Evolutionary conservation across 257 asterid species (phyloP).

Genomic region (Cynanchum wilfordii): DNA sequence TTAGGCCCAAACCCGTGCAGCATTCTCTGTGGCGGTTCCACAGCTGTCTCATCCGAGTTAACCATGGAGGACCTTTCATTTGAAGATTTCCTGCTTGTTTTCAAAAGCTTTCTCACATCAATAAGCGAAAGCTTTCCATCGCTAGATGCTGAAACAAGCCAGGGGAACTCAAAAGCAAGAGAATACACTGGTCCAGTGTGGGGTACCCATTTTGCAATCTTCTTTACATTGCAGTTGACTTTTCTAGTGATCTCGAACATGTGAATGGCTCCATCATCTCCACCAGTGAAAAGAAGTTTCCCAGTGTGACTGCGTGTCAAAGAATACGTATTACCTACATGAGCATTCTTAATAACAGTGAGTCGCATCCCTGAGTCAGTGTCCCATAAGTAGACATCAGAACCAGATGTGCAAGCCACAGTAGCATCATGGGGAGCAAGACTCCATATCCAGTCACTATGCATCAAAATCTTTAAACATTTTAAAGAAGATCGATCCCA

Average conservation of each 20-base stretch:
- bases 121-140: conserved; percentile 82
- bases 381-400: conserved; percentile 77
- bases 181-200: conserved; percentile 75
- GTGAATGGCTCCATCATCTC: conserved; percentile 90
- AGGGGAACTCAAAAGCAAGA: conserved; percentile 92
- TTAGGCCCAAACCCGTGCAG: conserved; percentile 76
- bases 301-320: conserved; percentile 87
- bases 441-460: conserved; percentile 95
- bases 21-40: conserved; percentile 89
- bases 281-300: conserved; percentile 80
- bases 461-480: conserved; percentile 64
- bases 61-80: conserved; percentile 23
- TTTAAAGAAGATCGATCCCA: conserved; percentile 73
- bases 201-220: conserved; percentile 80
- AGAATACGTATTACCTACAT: conserved; percentile 58
- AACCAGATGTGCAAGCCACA: conserved; percentile 73
- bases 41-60: conserved; percentile 31
- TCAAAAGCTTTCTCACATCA: conserved; percentile 72
- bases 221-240: conserved; percentile 28
- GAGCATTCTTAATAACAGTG: conserved; percentile 35
- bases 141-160: conserved; percentile 85
- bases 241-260: conserved; percentile 66
- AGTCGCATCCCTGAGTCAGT: conserved; percentile 38
- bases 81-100: conserved; percentile 30
- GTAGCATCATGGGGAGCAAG: conserved; percentile 76